Base-by-base conservation (phyloP, 441 rosid genomes). In the Populus trichocarpa region DNA sequence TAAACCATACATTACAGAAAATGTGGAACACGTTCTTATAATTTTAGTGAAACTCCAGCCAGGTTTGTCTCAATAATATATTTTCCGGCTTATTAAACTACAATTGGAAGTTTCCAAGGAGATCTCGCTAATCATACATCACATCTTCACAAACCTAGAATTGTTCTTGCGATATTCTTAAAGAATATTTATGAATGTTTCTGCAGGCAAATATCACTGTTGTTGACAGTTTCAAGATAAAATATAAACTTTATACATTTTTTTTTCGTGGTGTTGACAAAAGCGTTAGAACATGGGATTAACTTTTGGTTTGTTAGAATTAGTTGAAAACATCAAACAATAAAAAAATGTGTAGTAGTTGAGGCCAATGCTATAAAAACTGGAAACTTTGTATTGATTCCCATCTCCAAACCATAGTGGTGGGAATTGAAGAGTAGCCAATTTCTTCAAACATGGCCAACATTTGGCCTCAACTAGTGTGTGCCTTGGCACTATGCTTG, bases 401-500 rank as follows among this genome's bases (percentile, higher is more conserved):
- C 22, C 22, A 53, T 16, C 61, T 5, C n/a, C n/a, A 50, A 0
- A 46, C 57, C 57, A 12, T 5, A 50, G 8, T 50, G 3, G n/a
- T 50, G 20, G 70, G 13, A 67, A 18, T 67, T 16, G 70, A 36
- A 67, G 70, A 32, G 70, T 8, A 67, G 22, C 40, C 40, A 18
- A 67, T 16, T 18, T 8, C 23, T 18, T 69, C 65, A 30, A 70
- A 70, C 65, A 82, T 82, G 85, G 82, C 82, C 80, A 82, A 76
- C 3, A 16, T 79, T 73, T 76, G 82, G 82, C 82, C 70, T 36
- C 69, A 74, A 35, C n/a, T 79, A 14, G 57, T 78, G 3, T 77
- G 7, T 73, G 82, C 78, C 68, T 70, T 79, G 65, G 75, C 80
- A 79, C 25, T 82, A 50, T 79, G 78, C 14, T 72, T 82, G 75